Evolutionary conservation across 169 alveolate genomes (phyloP).

Genomic region (Babesia bovis): DNA sequence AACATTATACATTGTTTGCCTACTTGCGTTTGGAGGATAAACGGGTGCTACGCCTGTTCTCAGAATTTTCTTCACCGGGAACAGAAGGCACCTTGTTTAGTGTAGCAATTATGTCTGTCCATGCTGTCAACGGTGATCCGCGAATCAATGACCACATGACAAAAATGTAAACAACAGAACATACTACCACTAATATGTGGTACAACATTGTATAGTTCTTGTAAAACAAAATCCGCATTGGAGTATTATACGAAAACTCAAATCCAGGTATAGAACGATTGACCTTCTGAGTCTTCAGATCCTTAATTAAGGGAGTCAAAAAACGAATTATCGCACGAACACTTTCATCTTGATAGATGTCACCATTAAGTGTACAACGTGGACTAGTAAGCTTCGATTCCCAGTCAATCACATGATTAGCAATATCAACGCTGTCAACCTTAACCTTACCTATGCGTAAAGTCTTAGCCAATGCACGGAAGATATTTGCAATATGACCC

Average conservation of each 20-base stretch:
- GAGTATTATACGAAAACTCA: not conserved
- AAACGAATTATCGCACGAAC: constrained; percentile 15
- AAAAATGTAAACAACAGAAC: constrained; percentile 27
- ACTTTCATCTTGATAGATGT: constrained; percentile 13
- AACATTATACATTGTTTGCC: too few species aligned
- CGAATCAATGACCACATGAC: constrained; percentile 51
- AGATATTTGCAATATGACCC: constrained; percentile 5
- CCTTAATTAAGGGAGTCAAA: not conserved
- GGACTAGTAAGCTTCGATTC: constrained; percentile 33
- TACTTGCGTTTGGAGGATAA: not conserved
- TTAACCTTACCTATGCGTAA: not conserved
- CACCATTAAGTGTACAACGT: constrained; percentile 26
- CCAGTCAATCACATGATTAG: constrained; percentile 16
- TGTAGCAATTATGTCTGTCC: constrained; percentile 17
- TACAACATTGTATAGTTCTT: constrained; percentile 2
- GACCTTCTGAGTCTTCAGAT: constrained; percentile 27
- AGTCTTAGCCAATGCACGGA: constrained; percentile 1
- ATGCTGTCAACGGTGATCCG: constrained; percentile 44
- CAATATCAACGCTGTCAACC: constrained; percentile 5
- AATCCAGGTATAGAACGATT: not conserved
- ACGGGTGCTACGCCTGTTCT: not conserved
- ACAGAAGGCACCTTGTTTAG: not conserved
- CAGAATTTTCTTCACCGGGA: not conserved
- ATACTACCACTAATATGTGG: constrained; percentile 9
- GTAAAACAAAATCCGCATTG: constrained; percentile 3